phyloP scores from a whole-genome alignment of 2,329 filamentous ascomycete species.

The Phialemoniopsis sp. region DNA sequence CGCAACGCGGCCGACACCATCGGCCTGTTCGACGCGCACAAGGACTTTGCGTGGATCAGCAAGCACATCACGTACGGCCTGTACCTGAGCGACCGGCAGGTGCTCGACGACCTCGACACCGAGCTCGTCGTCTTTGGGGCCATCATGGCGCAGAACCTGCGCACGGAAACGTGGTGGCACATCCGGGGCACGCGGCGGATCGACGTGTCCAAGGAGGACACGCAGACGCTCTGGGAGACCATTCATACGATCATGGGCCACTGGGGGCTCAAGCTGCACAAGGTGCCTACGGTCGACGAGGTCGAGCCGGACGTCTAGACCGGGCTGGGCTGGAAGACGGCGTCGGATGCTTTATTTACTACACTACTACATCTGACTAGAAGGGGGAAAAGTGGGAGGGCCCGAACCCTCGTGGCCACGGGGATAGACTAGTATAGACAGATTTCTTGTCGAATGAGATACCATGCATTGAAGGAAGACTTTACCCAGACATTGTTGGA shows the following conservation, averaged over 20 bases:
- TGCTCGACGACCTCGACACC: conserved; percentile 49
- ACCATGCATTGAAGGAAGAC: too few relatives aligned
- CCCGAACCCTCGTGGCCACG: too few relatives aligned
- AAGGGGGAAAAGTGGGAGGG: too few relatives aligned
- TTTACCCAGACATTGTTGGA: too few relatives aligned
- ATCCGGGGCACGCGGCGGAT: conserved; percentile 42
- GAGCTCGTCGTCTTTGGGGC: conserved; percentile 48
- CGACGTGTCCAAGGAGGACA: conserved; percentile 38
- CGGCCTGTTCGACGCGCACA: conserved; percentile 28
- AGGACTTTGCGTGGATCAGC: conserved; percentile 43
- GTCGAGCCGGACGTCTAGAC: conserved; percentile 18
- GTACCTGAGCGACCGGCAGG: conserved; percentile 50
- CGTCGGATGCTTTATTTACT: too few relatives aligned
- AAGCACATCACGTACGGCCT: conserved; percentile 54
- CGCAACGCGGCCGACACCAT: conserved; percentile 34
- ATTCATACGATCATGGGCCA: conserved; percentile 14
- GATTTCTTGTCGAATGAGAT: too few relatives aligned
- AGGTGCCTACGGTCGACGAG: conserved; percentile 18
- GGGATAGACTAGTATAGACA: too few relatives aligned
- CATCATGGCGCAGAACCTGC: conserved; percentile 56
- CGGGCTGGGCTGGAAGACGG: conserved; percentile 6
- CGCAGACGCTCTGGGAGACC: conserved; percentile 22
- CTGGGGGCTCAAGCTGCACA: conserved; percentile 15
- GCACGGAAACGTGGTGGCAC: conserved; percentile 50
- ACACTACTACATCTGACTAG: too few relatives aligned